Evolutionary conservation across 1,284 basidiomycete species (phyloP).

Genomic region (Malassezia arunalokei): DNA sequence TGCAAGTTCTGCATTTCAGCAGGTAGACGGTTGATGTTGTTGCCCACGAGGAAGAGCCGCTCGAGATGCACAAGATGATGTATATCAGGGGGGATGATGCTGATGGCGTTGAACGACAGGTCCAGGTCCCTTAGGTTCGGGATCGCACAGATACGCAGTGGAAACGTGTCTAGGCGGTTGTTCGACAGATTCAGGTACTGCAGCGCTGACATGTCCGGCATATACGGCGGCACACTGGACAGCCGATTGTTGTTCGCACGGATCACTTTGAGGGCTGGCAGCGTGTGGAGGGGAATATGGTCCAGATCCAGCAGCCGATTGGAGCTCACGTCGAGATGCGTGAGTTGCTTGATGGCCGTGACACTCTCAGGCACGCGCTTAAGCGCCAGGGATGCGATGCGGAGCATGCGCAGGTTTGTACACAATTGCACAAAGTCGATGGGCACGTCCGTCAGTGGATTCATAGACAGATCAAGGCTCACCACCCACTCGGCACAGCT

Average conservation of each 20-base stretch:
- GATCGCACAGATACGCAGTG: constrained; percentile 64
- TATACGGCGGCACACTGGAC: constrained; percentile 72
- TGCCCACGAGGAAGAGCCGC: constrained; percentile 37
- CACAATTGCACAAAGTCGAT: constrained; percentile 92
- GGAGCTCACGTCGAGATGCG: constrained; percentile 77
- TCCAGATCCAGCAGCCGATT: constrained; percentile 85
- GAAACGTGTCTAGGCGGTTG: constrained; percentile 81
- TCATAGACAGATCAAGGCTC: constrained; percentile 77
- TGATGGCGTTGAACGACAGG: constrained; percentile 85
- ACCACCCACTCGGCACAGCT: constrained; percentile 73
- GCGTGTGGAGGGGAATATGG: constrained; percentile 67
- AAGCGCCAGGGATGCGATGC: constrained; percentile 83
- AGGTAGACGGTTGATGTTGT: constrained; percentile 33
- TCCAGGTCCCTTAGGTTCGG: constrained; percentile 69
- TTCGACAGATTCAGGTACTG: constrained; percentile 86
- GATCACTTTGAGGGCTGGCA: constrained; percentile 62
- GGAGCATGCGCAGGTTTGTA: constrained; percentile 67
- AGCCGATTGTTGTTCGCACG: constrained; percentile 87
- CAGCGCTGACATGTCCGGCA: constrained; percentile 61
- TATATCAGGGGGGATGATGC: constrained; percentile 67
- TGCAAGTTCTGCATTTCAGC: constrained; percentile 25
- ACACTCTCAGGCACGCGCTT: constrained; percentile 82
- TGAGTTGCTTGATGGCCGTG: constrained; percentile 61
- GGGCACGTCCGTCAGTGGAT: constrained; percentile 91
- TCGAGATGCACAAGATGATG: constrained; percentile 52